Conservation (phyloP, 2,329 filamentous ascomycete genomes). For the Penicillium occitanis region DNA sequence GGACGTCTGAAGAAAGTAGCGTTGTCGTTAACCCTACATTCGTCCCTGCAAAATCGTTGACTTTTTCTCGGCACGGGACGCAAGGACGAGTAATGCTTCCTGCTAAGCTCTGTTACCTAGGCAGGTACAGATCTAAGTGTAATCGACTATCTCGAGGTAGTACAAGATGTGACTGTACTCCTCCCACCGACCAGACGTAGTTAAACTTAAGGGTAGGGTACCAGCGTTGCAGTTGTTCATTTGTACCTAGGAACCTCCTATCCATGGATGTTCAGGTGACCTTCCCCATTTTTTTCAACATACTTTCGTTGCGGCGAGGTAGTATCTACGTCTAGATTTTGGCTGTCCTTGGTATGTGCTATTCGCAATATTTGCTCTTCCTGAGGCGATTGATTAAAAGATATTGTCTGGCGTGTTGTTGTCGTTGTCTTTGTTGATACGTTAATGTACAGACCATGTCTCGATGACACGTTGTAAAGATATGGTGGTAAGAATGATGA, state of each 20-base stretch:
- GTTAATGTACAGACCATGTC: not conserved
- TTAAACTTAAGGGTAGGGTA: not conserved
- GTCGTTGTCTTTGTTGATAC: not conserved
- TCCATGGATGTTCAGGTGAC: not conserved
- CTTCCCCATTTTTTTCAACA: not conserved
- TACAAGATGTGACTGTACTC: conserved; percentile 3
- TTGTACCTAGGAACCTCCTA: not conserved
- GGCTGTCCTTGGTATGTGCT: not conserved
- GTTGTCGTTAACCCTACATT: not conserved
- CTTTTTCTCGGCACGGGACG: not conserved
- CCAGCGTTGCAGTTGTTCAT: not conserved
- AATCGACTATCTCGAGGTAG: not conserved
- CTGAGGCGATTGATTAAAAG: not conserved
- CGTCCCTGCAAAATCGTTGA: not conserved
- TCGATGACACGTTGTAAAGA: not conserved
- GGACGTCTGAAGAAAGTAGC: not conserved
- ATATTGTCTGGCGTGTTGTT: not conserved
- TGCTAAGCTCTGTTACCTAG: not conserved
- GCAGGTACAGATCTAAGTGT: not conserved
- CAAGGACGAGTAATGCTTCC: conserved; percentile 10
- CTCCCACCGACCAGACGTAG: not conserved
- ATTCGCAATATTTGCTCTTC: not conserved
- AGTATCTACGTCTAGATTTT: not conserved
- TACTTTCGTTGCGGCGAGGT: not conserved
- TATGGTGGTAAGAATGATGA: conserved; percentile 1